Base-by-base conservation (phyloP, 768 basidiomycete genomes). In the Russula compacta region DNA sequence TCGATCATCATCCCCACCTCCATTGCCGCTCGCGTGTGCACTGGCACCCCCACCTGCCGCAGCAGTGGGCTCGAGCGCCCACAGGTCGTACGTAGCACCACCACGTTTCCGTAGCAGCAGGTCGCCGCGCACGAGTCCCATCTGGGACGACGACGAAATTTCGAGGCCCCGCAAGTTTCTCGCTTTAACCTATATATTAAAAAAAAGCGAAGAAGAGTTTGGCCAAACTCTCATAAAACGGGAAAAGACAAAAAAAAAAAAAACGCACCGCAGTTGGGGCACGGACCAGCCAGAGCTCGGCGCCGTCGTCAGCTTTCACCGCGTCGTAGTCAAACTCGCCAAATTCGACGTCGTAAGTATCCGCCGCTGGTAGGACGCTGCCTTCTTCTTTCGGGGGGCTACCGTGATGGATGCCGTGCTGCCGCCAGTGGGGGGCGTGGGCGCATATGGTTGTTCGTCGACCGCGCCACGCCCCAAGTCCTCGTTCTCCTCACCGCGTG, bases 291-390 rank as follows among this genome's bases (percentile, higher is more conserved):
- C 66, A 66, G n/a, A 66, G 64, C 60, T 66, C 66, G 0, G 57
- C 63, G 19, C 51, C 57, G 1, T 61, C 63, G n/a, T 58, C 64
- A 15, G 52, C 59, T 11, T 56, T 59, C 21, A 66, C 47, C 17
- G 66, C 42, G 19, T 66, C 66, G 33, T 61, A 65, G 39, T 66
- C 66, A 46, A 66, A 65, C 15, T 61, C 66, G 4, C 66, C 66
- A 36, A 61, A 66, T 2, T 66, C 66, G 21, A 61, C 38, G 24
- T 49, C 65, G 38, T 52, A 29, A 29, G 24, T 29, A 29, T 29
- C 24, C 2, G 3, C 24, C 24, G 24, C 2, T 29, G 1, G 24
- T 29, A 29, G 24, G 24, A 29, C 3, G 24, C 24, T 3, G 24
- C 24, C 24, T 29, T 29, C 24, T 29, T 29, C 24, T n/a, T n/a